These are phyloP conservation scores for Mycena epipterygia DNA, from an alignment of 768 basidiomycete genomes.

Conservation along the genomic window DNA sequence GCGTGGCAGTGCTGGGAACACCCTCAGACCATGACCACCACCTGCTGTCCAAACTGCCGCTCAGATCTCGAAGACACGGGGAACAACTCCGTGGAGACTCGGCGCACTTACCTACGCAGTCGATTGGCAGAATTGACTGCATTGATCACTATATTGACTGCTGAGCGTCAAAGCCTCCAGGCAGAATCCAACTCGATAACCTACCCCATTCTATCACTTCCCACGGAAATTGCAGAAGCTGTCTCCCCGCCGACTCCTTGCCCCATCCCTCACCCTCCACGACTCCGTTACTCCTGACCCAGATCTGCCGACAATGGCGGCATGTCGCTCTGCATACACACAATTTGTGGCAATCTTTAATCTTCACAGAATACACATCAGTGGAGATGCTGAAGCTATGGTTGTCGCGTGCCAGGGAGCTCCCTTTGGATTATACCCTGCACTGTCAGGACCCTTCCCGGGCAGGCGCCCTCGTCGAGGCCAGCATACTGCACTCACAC, in stretches of 20 bases:
- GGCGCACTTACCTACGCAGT: background rate
- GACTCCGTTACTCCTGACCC: background rate
- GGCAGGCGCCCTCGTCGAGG: background rate
- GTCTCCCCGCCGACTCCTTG: background rate
- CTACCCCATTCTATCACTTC: background rate
- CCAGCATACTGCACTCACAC: background rate
- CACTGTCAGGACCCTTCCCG: background rate
- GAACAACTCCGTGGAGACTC: too few species aligned
- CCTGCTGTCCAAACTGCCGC: too few species aligned
- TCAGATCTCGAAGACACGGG: too few species aligned
- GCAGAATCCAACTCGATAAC: background rate
- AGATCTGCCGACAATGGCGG: slow-evolving; percentile 8
- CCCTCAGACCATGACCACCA: too few species aligned
- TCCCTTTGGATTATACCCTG: background rate
- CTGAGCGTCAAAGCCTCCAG: background rate
- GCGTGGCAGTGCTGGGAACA: too few species aligned
- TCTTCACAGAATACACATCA: background rate
- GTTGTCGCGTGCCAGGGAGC: background rate
- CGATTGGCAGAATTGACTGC: background rate
- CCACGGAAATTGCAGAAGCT: background rate
- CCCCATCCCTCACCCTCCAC: background rate
- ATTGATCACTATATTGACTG: background rate
- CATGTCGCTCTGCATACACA: background rate
- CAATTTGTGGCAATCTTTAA: background rate
- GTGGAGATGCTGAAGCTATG: background rate